Conservation (phyloP, 1,284 basidiomycete species). For the Vanrija sp. region DNA sequence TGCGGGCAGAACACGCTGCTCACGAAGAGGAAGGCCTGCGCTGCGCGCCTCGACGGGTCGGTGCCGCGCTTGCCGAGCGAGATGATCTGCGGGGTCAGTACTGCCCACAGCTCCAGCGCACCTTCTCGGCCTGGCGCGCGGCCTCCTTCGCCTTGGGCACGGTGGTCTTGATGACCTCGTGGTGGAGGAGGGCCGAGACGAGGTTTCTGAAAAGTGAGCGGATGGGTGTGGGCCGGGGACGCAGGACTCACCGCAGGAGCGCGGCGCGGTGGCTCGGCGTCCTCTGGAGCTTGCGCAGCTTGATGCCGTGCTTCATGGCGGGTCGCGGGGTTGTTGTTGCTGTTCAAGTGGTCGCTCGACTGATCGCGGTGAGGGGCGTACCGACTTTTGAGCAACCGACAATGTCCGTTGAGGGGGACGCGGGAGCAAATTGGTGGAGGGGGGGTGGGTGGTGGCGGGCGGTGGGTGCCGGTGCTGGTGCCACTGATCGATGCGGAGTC, state of each 20-base stretch:
- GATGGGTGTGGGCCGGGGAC: neutral
- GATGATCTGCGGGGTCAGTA: conserved; percentile 61
- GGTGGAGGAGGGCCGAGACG: conserved; percentile 89
- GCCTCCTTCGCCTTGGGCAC: conserved; percentile 92
- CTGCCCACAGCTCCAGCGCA: conserved; percentile 36
- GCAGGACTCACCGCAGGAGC: conserved; percentile 66
- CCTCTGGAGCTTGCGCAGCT: conserved; percentile 81
- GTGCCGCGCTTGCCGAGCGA: conserved; percentile 79
- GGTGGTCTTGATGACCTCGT: conserved; percentile 95
- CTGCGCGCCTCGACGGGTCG: conserved; percentile 61
- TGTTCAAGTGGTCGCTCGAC: neutral
- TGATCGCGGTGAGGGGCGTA: too few species aligned
- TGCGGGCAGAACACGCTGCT: conserved; percentile 2
- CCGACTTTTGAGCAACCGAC: conserved; percentile 10
- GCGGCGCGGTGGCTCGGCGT: conserved; percentile 80
- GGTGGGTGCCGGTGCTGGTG: too few species aligned
- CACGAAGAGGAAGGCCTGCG: conserved; percentile 68
- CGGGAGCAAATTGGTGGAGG: too few species aligned
- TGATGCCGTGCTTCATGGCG: conserved; percentile 84
- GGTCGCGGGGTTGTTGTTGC: neutral
- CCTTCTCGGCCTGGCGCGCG: conserved; percentile 89
- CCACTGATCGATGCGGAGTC: too few species aligned
- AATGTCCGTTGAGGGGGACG: neutral
- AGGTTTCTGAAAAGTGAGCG: conserved; percentile 64
- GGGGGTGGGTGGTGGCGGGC: neutral